Evolutionary conservation across 169 alveolate species (phyloP), one percentile per base, ranked within the genome.

Genomic region (Cryptosporidium sp.): DNA sequence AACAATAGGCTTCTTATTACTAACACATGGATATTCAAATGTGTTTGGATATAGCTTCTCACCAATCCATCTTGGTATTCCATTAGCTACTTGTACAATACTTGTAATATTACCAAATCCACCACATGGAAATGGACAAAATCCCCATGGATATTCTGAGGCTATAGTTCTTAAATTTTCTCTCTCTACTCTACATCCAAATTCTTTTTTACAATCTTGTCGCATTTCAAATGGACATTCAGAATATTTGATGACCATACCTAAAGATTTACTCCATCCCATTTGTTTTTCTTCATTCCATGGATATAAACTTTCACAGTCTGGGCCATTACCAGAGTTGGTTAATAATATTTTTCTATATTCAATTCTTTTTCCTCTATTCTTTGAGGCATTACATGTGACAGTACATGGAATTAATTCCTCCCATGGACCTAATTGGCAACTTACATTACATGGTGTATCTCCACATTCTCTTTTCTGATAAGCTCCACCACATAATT

Each of bases 101-200:
- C 89, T 80, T 37, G 89, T 80, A 48, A 80, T 80, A 33, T 80
- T 80, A 16, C 89, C 89, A 59, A 80, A 80, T 41, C 89, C 89
- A 16, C 89, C 89, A 45, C 89, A 80, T 16, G 89, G 89, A 26
- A 80, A 80, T 29, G 89, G 89, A 59, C 89, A 80, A 80, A 26
- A 65, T 33, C 89, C 89, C 89, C 89, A 80, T 35, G 89, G 89
- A 80, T 80, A 80, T n/a, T 80, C 75, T n/a, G 89, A 80, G 18
- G 89, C 80, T 29, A 80, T 80, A 23, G 89, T 80, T 62, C 89
- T 80, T 29, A 80, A 62, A 80, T 80, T 80, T 31, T 80, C 89
- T 65, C 68, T 61, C 18, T 80, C 89, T 1, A 80, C 89, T 80
- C 89, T 80, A 29, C 89, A 80, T 12, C 89, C 89, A 80, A 80